Base-by-base conservation (phyloP, 2,329 filamentous ascomycete species). In the Penicillium freii region DNA sequence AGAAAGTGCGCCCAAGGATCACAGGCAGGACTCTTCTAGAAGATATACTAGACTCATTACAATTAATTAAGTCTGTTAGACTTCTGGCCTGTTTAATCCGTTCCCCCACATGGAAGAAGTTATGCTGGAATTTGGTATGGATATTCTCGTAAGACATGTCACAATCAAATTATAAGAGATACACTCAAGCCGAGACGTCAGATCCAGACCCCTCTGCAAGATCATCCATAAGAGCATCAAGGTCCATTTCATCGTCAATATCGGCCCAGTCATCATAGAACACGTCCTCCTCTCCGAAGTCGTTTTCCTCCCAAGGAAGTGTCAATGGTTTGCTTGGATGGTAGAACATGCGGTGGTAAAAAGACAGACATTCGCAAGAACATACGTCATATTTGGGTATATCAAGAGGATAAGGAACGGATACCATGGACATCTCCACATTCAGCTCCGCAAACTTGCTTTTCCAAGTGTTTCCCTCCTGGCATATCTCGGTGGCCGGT, bases 351-450 rank as follows among this genome's bases (percentile, higher is more conserved):
- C 57, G 54, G 29, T 59, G 54, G 25, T 57, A 59, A 23, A 33
- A 56, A 4, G 51, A 13, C 36, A 59, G 34, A n/a, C 43, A 29
- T 53, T 59, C 57, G 27, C 57, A 59, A 4, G 54, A 39, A 39
- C 57, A 59, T 11, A 36, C 17, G 8, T 53, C 19, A 42, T 57
- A 59, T 31, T 38, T 31, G 8, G 57, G 48, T 29, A 57, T 10
- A 8, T 36, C 29, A 25, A 34, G 15, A 31, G 57, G 57, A 40
- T 39, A 59, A 23, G 54, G 43, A 33, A 59, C 48, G 2, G 23
- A 31, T 8, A 31, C 15, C 34, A 51, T 39, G 4, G 36, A 46
- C 21, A 57, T 29, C 4, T 52, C 45, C 34, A 59, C 54, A 10
- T 47, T 33, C 10, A 52, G n/a, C 6, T 44, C 31, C 7, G 51